phyloP scores from a whole-genome alignment of 1,139 yeast species.

The Komagataea norvegica region DNA sequence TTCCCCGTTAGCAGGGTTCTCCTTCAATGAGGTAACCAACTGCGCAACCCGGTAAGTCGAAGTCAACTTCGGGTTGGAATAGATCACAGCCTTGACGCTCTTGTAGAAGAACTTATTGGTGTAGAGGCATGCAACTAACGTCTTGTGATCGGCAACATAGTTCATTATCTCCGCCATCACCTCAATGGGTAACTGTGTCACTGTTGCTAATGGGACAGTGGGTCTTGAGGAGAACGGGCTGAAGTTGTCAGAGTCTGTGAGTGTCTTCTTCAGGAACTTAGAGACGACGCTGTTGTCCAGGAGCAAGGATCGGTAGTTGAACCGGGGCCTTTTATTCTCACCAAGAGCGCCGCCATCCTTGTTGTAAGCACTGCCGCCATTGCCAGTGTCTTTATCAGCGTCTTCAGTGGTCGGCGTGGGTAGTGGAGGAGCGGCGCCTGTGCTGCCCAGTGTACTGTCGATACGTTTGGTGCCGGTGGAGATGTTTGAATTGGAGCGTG shows the following conservation, averaged over 20 bases:
- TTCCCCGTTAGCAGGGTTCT: constrained; percentile 50
- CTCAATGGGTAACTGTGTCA: constrained; percentile 29
- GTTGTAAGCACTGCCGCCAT: background rate
- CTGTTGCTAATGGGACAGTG: constrained; percentile 3
- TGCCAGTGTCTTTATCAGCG: no score
- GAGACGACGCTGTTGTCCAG: constrained; percentile 24
- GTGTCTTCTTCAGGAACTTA: constrained; percentile 18
- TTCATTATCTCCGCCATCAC: constrained; percentile 26
- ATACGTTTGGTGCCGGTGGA: constrained; percentile 1
- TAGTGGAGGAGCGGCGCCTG: no score
- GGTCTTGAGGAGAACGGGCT: constrained; percentile 19
- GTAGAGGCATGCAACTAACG: constrained; percentile 40
- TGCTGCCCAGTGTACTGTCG: constrained; percentile 1
- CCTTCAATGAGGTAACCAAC: constrained; percentile 59
- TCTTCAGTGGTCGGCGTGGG: no score
- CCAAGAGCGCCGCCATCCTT: background rate
- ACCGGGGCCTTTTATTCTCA: constrained; percentile 14
- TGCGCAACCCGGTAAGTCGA: constrained; percentile 77
- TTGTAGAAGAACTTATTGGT: constrained; percentile 47
- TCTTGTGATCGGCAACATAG: constrained; percentile 28
- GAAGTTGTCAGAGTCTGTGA: constrained; percentile 21
- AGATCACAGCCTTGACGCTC: constrained; percentile 51
- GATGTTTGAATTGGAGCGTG: background rate
- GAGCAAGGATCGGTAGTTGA: constrained; percentile 21
- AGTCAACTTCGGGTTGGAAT: constrained; percentile 48